These are phyloP conservation scores for Phyllosticta ampelicida DNA, from an alignment of 2,329 filamentous ascomycete species.

Conservation along the genomic window DNA sequence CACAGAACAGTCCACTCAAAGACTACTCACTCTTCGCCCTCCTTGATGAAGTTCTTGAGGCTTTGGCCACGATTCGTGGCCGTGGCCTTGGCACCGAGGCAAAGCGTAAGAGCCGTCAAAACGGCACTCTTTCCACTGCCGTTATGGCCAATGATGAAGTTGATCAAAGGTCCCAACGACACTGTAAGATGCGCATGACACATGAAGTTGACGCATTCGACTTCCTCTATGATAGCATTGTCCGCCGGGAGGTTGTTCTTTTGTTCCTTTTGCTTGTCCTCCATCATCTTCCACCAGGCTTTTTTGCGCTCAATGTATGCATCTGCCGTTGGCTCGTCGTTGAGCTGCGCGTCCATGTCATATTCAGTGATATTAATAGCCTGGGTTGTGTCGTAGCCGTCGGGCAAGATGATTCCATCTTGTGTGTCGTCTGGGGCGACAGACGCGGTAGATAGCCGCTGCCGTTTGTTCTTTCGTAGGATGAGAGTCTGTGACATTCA, in stretches of 20 bases:
- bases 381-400: background rate
- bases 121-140: slow-evolving; percentile 97
- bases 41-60: slow-evolving; percentile 79
- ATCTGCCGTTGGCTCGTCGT: background rate
- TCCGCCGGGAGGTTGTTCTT: slow-evolving; percentile 59
- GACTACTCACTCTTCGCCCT: slow-evolving; percentile 39
- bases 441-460: background rate
- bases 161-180: slow-evolving; percentile 84
- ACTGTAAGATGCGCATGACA: slow-evolving; percentile 77
- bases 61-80: slow-evolving; percentile 86
- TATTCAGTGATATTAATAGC: background rate
- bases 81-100: slow-evolving; percentile 87
- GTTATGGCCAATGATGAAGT: slow-evolving; percentile 96
- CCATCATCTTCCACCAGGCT: background rate
- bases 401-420: background rate
- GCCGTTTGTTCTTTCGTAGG: slow-evolving; percentile 3
- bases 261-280: slow-evolving; percentile 14
- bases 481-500: background rate
- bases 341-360: background rate
- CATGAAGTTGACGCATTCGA: slow-evolving; percentile 92
- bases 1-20: background rate
- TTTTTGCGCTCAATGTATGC: background rate
- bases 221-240: slow-evolving; percentile 76
- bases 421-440: background rate
- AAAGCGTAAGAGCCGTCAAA: slow-evolving; percentile 83